A percentile compares a stretch with the other conserved stretches of the same genome.
phyloP scores from a whole-genome alignment of 352 stramenopile species.

The Globisporangium echinulatum region DNA sequence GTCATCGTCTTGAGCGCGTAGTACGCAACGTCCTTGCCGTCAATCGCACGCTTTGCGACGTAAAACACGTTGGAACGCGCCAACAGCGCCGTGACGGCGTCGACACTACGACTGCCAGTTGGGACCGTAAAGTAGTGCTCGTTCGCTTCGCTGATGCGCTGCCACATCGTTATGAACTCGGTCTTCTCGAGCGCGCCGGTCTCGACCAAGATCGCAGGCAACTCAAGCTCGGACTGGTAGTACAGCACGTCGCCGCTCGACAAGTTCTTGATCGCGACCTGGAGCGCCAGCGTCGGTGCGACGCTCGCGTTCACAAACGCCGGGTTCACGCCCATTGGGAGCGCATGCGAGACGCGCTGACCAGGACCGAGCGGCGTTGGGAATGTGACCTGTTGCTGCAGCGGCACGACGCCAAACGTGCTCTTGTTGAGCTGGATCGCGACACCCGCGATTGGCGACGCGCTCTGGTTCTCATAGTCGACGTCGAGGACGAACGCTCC shows the following conservation, averaged over 20 bases:
- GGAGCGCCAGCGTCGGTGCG: constrained; percentile 77
- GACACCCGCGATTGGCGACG: constrained; percentile 82
- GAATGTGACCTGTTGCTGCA: constrained; percentile 88
- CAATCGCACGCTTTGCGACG: constrained; percentile 90
- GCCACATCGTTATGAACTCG: constrained; percentile 94
- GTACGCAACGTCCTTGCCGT: constrained; percentile 94
- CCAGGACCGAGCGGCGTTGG: constrained; percentile 52
- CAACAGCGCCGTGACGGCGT: constrained; percentile 83
- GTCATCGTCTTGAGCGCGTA: constrained; percentile 93
- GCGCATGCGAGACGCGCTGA: constrained; percentile 67
- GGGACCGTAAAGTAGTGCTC: constrained; percentile 91
- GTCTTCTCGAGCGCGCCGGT: constrained; percentile 86
- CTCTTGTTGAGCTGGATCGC: constrained; percentile 98
- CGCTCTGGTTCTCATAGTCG: constrained; percentile 86
- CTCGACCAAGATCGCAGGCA: constrained; percentile 87
- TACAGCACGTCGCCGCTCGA: constrained; percentile 92
- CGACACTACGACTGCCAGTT: constrained; percentile 56
- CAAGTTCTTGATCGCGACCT: constrained; percentile 98
- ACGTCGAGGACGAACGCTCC: constrained; percentile 68
- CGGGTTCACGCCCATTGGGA: constrained; percentile 76
- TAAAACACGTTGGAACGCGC: constrained; percentile 93
- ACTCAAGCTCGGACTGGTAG: constrained; percentile 91
- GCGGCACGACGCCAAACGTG: constrained; percentile 93
- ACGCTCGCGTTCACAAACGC: constrained; percentile 71
- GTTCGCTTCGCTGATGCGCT: constrained; percentile 93